These are phyloP conservation scores for Suillus clintonianus DNA, from an alignment of 768 basidiomycete genomes.

Conservation along the genomic window DNA sequence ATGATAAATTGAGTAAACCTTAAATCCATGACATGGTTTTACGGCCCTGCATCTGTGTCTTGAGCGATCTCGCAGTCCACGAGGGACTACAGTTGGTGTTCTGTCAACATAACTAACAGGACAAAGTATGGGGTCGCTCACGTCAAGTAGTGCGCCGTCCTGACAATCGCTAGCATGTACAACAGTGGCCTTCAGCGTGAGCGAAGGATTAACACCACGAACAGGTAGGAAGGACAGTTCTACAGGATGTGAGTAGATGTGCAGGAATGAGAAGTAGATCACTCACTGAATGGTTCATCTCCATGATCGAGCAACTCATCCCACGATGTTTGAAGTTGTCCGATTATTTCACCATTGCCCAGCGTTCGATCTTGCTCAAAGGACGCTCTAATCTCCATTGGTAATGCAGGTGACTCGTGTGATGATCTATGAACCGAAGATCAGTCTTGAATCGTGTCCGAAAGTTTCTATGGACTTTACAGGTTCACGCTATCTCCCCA, in stretches of 20 bases:
- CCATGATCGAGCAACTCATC: background rate
- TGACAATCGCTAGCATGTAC: background rate
- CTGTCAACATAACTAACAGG: background rate
- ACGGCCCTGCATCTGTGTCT: constrained; percentile 27
- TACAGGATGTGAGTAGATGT: background rate
- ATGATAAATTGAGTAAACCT: constrained; percentile 29
- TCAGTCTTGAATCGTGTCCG: background rate
- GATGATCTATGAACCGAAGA: background rate
- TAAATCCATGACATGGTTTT: constrained; percentile 43
- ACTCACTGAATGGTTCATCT: background rate
- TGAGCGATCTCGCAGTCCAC: background rate
- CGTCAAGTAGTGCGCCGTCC: background rate
- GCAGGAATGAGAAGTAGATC: background rate
- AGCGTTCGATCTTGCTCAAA: background rate
- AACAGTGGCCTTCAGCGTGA: background rate
- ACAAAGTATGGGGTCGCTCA: background rate
- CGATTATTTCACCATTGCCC: background rate
- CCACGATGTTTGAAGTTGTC: background rate
- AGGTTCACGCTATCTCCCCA: background rate
- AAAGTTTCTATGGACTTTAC: background rate
- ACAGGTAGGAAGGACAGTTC: background rate
- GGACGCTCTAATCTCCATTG: background rate
- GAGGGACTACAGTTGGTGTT: background rate
- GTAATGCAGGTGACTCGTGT: background rate
- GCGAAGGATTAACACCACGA: background rate